Percentiles rank a stretch among this genome's conserved stretches.
These are phyloP conservation scores for Cutaneotrichosporon sp. DNA, from an alignment of 1,284 basidiomycete genomes.

Conservation along the genomic window DNA sequence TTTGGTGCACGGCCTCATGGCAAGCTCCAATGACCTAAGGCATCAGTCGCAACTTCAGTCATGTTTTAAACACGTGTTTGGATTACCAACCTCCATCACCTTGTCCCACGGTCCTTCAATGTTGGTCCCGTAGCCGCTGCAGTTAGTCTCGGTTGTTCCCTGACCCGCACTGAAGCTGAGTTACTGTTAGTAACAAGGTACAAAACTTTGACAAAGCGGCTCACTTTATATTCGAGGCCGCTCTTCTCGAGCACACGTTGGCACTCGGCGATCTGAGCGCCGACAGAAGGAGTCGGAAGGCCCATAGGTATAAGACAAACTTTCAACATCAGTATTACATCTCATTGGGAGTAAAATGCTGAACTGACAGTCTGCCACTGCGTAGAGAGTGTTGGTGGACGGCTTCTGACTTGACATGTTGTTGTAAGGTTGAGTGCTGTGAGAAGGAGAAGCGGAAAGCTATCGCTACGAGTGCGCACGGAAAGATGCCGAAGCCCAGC, in stretches of 20 bases:
- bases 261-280: slow-evolving; percentile 56
- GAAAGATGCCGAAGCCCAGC: no score
- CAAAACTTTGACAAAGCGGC: slow-evolving; percentile 22
- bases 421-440: background rate
- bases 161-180: slow-evolving; percentile 51
- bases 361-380: slow-evolving; percentile 24
- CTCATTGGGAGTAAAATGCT: background rate
- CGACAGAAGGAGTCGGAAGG: slow-evolving; percentile 43
- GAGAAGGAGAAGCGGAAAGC: no score
- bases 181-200: no score
- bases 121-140: slow-evolving; percentile 84
- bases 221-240: slow-evolving; percentile 72
- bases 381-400: slow-evolving; percentile 17
- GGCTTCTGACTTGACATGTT: slow-evolving; percentile 1
- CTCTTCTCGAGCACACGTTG: slow-evolving; percentile 72
- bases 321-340: slow-evolving; percentile 13
- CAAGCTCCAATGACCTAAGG: slow-evolving; percentile 59
- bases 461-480: no score
- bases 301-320: slow-evolving; percentile 51
- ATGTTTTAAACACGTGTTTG: background rate
- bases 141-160: slow-evolving; percentile 53
- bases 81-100: slow-evolving; percentile 52
- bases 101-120: slow-evolving; percentile 78
- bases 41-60: no score
- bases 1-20: slow-evolving; percentile 75